A percentile compares a stretch with the other conserved stretches of the same genome.
These are phyloP conservation scores for Lodderomyces elongisporus DNA, from an alignment of 1,139 yeast genomes.

Conservation along the genomic window DNA sequence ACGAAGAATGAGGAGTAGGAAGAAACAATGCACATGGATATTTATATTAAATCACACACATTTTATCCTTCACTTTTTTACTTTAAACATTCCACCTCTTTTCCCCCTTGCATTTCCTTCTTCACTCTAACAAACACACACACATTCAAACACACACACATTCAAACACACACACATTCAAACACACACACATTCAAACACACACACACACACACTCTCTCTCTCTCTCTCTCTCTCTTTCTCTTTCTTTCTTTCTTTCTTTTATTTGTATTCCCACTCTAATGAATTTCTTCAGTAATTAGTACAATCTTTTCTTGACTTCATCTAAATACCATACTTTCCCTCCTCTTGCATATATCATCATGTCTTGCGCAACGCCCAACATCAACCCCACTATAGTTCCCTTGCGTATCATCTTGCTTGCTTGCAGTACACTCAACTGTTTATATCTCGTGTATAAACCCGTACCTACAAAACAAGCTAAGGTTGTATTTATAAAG, in stretches of 20 bases:
- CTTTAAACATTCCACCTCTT: background rate
- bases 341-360: constrained; percentile 57
- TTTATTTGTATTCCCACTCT: no score
- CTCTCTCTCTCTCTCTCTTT: no score
- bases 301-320: constrained; percentile 3
- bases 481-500: constrained; percentile 52
- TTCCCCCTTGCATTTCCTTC: no score
- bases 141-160: no score
- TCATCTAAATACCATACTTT: constrained; percentile 55
- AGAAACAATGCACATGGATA: no score
- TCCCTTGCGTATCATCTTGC: constrained; percentile 49
- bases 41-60: no score
- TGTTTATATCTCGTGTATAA: constrained; percentile 43
- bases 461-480: constrained; percentile 38
- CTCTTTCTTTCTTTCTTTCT: no score
- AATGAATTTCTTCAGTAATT: background rate
- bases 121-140: no score
- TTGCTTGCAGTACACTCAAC: constrained; percentile 45
- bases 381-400: constrained; percentile 50
- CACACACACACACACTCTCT: no score
- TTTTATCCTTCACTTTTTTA: background rate
- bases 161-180: no score
- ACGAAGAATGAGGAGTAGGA: constrained; percentile 23
- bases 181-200: no score
- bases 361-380: constrained; percentile 63